Evolutionary conservation across 345 rosid genomes (phyloP).

Genomic region (Corymbia maculata): DNA sequence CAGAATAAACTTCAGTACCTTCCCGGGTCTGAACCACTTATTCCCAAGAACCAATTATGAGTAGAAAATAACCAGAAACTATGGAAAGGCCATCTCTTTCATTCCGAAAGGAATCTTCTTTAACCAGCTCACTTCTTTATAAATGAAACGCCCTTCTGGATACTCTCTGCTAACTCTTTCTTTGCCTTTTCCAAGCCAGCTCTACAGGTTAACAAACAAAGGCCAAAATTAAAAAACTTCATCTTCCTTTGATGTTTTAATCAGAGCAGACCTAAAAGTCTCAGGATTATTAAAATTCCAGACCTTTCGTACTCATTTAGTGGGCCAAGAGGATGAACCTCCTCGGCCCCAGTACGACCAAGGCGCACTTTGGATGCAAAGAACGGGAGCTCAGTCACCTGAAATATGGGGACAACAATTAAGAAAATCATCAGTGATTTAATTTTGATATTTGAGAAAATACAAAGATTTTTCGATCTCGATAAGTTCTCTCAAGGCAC

Average conservation of each 20-base stretch:
- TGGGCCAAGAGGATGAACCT: slow-evolving; percentile 41
- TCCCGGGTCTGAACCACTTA: not conserved
- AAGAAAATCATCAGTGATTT: not conserved
- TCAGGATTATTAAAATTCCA: not conserved
- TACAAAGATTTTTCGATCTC: too few relatives aligned
- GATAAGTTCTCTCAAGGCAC: not conserved
- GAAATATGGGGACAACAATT: not conserved
- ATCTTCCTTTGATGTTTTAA: not conserved
- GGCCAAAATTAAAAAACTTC: not conserved
- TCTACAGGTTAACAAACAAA: slow-evolving; percentile 13
- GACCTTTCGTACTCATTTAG: slow-evolving; percentile 78
- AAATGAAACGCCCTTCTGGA: slow-evolving; percentile 67
- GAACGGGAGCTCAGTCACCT: slow-evolving; percentile 98
- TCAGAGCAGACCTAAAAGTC: not conserved
- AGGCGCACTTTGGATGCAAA: slow-evolving; percentile 82
- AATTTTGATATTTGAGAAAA: not conserved
- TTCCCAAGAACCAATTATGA: not conserved
- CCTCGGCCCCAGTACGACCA: slow-evolving; percentile 36
- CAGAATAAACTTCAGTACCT: not conserved
- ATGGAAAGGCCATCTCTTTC: not conserved
- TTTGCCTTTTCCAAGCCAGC: slow-evolving; percentile 75
- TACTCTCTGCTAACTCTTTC: slow-evolving; percentile 73
- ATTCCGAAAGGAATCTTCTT: not conserved
- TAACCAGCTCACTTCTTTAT: slow-evolving; percentile 36
- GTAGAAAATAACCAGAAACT: not conserved